phyloP scores from a whole-genome alignment of 2,329 filamentous ascomycete species.

The Stagonosporopsis chrysanthemi region DNA sequence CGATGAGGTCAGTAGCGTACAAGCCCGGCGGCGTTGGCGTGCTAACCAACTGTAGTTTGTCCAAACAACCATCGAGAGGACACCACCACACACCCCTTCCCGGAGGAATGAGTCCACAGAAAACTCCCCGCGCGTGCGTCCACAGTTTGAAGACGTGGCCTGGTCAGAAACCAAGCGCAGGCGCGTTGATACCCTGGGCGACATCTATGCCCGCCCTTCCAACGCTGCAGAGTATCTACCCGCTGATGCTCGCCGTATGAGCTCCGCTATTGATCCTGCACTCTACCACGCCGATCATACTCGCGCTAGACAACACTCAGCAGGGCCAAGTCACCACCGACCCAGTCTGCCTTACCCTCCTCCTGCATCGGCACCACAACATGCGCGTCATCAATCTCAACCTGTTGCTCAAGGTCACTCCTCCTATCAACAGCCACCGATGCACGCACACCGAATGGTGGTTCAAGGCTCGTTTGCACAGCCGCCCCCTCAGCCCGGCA shows the following conservation, averaged over 20 bases:
- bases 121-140: slow-evolving; percentile 37
- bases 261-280: slow-evolving; percentile 34
- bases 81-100: slow-evolving; percentile 45
- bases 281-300: slow-evolving; percentile 17
- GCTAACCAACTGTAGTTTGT: slow-evolving; percentile 34
- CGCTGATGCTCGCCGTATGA: slow-evolving; percentile 29
- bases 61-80: slow-evolving; percentile 38
- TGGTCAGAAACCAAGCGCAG: slow-evolving; percentile 39
- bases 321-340: slow-evolving; percentile 34
- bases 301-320: slow-evolving; percentile 18
- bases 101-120: slow-evolving; percentile 36
- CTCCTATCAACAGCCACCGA: slow-evolving; percentile 3
- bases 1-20: slow-evolving; percentile 32
- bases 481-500: slow-evolving; percentile 15
- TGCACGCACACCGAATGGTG: slow-evolving; percentile 20
- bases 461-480: slow-evolving; percentile 23
- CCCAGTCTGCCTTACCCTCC: slow-evolving; percentile 38
- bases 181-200: slow-evolving; percentile 37
- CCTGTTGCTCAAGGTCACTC: slow-evolving; percentile 28
- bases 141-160: slow-evolving; percentile 41
- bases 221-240: slow-evolving; percentile 25
- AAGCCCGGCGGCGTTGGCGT: too few species aligned
- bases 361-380: slow-evolving; percentile 25
- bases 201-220: slow-evolving; percentile 30
- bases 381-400: slow-evolving; percentile 40